Percentiles rank a stretch among this genome's conserved stretches.
phyloP scores from a whole-genome alignment of 139 green algal species.

The Deuterostichococcus epilithicus region DNA sequence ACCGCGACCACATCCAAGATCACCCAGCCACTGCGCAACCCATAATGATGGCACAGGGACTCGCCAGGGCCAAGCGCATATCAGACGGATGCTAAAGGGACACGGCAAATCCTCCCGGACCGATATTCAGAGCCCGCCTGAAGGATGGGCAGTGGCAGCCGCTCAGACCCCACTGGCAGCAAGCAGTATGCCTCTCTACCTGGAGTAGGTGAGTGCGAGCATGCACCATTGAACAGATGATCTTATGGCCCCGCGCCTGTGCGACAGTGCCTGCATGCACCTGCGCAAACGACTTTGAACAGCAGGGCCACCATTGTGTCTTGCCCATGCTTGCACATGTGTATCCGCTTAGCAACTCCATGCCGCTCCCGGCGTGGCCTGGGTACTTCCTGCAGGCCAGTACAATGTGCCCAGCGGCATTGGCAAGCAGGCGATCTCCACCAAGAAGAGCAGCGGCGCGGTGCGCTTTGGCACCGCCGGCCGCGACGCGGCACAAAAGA shows the following conservation, averaged over 20 bases:
- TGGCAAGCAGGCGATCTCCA: conserved; percentile 21
- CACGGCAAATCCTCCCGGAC: conserved; percentile 31
- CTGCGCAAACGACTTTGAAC: background rate
- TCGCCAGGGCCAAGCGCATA: conserved; percentile 19
- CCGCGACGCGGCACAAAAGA: conserved; percentile 31
- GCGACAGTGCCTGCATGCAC: background rate
- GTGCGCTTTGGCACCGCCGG: conserved; percentile 32
- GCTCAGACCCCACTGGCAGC: conserved; percentile 21
- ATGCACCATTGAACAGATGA: background rate
- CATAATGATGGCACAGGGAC: conserved; percentile 13
- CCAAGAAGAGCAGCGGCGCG: conserved; percentile 16
- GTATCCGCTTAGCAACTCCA: background rate
- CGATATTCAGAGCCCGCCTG: conserved; percentile 20
- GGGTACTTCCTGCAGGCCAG: conserved; percentile 16
- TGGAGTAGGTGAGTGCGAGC: conserved; percentile 1
- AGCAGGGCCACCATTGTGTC: background rate
- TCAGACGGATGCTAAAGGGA: conserved; percentile 16
- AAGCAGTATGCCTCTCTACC: conserved; percentile 5
- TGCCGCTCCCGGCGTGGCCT: conserved; percentile 2
- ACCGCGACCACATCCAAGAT: background rate
- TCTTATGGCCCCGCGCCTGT: background rate
- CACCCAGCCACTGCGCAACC: no score
- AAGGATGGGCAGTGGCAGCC: conserved; percentile 27
- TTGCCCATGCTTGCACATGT: no score
- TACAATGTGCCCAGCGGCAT: conserved; percentile 26